phyloP scores from a whole-genome alignment of 306 rosid genomes.

The Malus asiatica region DNA sequence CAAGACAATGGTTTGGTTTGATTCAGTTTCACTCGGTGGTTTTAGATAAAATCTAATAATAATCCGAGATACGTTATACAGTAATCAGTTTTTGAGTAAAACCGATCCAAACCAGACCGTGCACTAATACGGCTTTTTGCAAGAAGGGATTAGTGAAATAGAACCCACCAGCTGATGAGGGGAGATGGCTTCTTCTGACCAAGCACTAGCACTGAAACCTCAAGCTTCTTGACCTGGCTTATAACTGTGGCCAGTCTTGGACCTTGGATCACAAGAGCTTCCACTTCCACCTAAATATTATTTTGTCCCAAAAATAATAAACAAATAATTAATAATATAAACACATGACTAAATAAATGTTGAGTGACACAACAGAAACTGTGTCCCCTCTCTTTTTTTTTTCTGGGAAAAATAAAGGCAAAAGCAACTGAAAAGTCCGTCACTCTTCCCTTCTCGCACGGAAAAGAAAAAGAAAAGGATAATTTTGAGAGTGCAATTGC shows the following conservation, averaged over 20 bases:
- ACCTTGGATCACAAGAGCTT: conserved; percentile 82
- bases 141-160: neutral
- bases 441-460: neutral
- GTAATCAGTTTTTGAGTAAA: neutral
- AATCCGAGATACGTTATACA: no score
- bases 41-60: no score
- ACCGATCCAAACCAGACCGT: no score
- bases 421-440: conserved; percentile 14
- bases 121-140: neutral
- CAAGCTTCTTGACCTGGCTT: conserved; percentile 93
- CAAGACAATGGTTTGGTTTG: neutral
- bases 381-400: neutral
- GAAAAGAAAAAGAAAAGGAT: conserved; percentile 28
- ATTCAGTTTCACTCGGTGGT: neutral
- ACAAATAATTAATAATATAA: neutral
- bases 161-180: conserved; percentile 65
- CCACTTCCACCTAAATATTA: conserved; percentile 71
- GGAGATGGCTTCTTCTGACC: conserved; percentile 81
- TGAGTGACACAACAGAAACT: neutral
- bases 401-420: conserved; percentile 20
- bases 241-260: conserved; percentile 66
- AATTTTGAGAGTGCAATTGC: conserved; percentile 8
- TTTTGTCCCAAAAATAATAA: neutral
- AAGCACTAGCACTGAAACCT: conserved; percentile 75
- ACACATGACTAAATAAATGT: neutral